Conservation (phyloP, 352 stramenopile genomes). For the Pythium aphanidermatum region DNA sequence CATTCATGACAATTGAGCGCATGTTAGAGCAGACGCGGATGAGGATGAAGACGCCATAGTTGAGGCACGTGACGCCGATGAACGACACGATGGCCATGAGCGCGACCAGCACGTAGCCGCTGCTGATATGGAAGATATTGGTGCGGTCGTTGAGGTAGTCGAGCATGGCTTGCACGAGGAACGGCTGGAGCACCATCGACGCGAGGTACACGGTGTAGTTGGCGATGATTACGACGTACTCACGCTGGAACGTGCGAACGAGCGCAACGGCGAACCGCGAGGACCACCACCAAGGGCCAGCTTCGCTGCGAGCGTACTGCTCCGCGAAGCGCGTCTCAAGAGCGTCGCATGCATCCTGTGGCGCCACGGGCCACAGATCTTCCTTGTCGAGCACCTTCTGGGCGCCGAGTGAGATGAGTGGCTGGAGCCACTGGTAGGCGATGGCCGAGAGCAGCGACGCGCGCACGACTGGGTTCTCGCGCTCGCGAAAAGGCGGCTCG, state of each 20-base stretch:
- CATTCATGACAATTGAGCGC: slow-evolving; percentile 53
- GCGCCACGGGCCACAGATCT: slow-evolving; percentile 26
- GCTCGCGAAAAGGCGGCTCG: slow-evolving; percentile 4
- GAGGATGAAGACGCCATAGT: slow-evolving; percentile 45
- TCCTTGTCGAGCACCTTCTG: slow-evolving; percentile 21
- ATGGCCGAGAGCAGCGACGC: slow-evolving; percentile 23
- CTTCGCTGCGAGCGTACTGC: background rate
- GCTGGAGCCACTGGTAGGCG: slow-evolving; percentile 21
- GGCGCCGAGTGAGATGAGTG: slow-evolving; percentile 24
- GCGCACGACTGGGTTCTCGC: slow-evolving; percentile 22
- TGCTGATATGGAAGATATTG: slow-evolving; percentile 18
- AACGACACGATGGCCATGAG: slow-evolving; percentile 33
- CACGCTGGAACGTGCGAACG: slow-evolving; percentile 9
- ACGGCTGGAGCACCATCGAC: slow-evolving; percentile 18
- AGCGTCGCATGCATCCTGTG: slow-evolving; percentile 16
- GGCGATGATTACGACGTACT: slow-evolving; percentile 2
- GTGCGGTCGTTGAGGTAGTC: slow-evolving; percentile 10
- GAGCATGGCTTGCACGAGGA: slow-evolving; percentile 16
- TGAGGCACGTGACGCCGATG: slow-evolving; percentile 33
- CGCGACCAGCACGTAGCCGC: slow-evolving; percentile 36
- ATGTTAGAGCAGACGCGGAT: slow-evolving; percentile 39
- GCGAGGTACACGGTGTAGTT: slow-evolving; percentile 15
- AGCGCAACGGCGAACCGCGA: slow-evolving; percentile 12
- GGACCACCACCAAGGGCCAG: background rate
- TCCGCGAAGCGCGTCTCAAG: slow-evolving; percentile 13